A percentile compares a stretch with the other conserved stretches of the same genome.
Evolutionary conservation across 2,329 filamentous ascomycete species (phyloP).

Genomic region (Capronia coronata): DNA sequence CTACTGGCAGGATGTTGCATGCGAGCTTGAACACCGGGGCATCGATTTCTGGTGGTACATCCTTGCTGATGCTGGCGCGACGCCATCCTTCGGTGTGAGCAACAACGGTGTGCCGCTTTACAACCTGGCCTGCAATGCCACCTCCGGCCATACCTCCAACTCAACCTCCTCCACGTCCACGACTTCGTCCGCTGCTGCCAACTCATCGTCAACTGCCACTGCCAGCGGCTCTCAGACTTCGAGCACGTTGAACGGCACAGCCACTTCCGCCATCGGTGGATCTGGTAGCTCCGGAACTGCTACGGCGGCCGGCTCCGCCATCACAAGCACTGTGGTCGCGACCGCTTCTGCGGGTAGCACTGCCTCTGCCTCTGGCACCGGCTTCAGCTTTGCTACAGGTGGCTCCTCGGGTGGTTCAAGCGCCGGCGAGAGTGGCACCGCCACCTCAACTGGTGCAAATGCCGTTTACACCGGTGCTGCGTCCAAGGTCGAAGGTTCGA

Average conservation of each 20-base stretch:
- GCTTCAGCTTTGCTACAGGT: too few relatives aligned
- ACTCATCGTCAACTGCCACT: conserved; percentile 1
- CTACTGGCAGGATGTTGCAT: conserved; percentile 59
- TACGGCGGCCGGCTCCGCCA: background rate
- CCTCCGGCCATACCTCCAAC: conserved; percentile 8
- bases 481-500: conserved; percentile 10
- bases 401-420: background rate
- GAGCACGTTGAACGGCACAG: background rate
- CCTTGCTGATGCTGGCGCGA: conserved; percentile 33
- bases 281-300: conserved; percentile 4
- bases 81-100: conserved; percentile 38
- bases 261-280: conserved; percentile 1
- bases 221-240: conserved; percentile 1
- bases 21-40: conserved; percentile 52
- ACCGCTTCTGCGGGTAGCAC: conserved; percentile 3
- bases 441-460: conserved; percentile 1
- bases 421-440: background rate
- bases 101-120: conserved; percentile 34
- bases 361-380: background rate
- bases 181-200: conserved; percentile 1
- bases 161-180: conserved; percentile 11
- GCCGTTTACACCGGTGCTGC: conserved; percentile 17
- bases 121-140: conserved; percentile 34
- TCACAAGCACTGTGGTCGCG: conserved; percentile 1
- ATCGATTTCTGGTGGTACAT: conserved; percentile 42